Conservation (phyloP, 306 rosid genomes). For the Hippophae tibetana region DNA sequence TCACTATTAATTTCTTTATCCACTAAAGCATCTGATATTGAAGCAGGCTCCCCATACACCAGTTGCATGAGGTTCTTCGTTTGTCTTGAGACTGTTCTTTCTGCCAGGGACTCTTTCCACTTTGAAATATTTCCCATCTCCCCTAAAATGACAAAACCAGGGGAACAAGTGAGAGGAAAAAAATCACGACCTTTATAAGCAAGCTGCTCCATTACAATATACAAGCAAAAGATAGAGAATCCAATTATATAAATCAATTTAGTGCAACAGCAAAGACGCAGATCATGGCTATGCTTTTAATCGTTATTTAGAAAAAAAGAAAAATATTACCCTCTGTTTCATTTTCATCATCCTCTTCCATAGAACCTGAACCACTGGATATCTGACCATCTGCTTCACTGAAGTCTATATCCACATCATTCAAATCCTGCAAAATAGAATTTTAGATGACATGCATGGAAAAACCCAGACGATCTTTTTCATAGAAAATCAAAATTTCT, state of each 20-base stretch:
- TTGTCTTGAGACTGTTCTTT: slow-evolving; percentile 46
- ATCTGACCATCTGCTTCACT: slow-evolving; percentile 20
- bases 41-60: slow-evolving; percentile 47
- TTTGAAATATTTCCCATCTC: slow-evolving; percentile 63
- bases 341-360: slow-evolving; percentile 31
- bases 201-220: not conserved
- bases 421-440: slow-evolving; percentile 45
- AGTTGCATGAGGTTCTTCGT: slow-evolving; percentile 67
- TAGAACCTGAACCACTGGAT: slow-evolving; percentile 37
- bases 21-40: slow-evolving; percentile 15
- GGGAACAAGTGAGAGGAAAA: slow-evolving; percentile 12
- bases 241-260: too few species aligned
- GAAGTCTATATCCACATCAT: slow-evolving; percentile 29
- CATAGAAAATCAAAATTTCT: not conserved
- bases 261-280: too few species aligned
- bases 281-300: not conserved
- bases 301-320: slow-evolving; percentile 2
- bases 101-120: slow-evolving; percentile 73
- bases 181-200: not conserved
- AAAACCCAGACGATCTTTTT: not conserved
- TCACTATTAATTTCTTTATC: slow-evolving; percentile 38
- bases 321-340: slow-evolving; percentile 41
- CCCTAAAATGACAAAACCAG: slow-evolving; percentile 22
- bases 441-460: slow-evolving; percentile 12
- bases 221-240: too few species aligned